A percentile compares a stretch with the other conserved stretches of the same genome.
Conservation (phyloP, 306 rosid species). For the Pterocarpus macrocarpus region DNA sequence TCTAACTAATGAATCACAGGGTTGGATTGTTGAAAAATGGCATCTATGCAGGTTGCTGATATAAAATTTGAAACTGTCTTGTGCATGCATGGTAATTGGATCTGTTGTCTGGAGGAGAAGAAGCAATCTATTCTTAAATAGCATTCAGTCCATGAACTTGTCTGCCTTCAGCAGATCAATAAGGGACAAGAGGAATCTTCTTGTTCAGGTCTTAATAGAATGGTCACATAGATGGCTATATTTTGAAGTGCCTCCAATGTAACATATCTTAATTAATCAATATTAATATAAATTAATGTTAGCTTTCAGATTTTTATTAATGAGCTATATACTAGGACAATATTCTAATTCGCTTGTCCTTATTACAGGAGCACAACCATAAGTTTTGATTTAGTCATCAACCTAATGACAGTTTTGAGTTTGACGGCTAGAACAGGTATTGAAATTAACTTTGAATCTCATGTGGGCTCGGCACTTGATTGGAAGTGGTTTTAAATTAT, state of each 20-base stretch:
- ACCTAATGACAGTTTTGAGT: constrained; percentile 6
- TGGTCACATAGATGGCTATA: not conserved
- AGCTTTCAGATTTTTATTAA: not conserved
- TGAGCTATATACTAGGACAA: not conserved
- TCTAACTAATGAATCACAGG: constrained; percentile 10
- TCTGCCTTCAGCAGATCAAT: constrained; percentile 7
- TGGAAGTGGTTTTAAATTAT: not conserved
- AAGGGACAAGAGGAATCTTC: constrained; percentile 30
- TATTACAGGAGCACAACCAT: not conserved
- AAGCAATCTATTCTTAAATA: constrained; percentile 14
- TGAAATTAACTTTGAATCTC: constrained; percentile 6
- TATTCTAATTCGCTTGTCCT: constrained; percentile 9
- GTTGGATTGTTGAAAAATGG: not conserved
- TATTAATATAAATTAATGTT: constrained; percentile 2
- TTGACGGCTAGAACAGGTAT: constrained; percentile 25
- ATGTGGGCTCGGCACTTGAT: constrained; percentile 15
- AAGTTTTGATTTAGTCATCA: constrained; percentile 30
- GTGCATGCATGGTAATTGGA: constrained; percentile 10
- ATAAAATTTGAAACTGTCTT: constrained; percentile 5
- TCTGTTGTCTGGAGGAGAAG: constrained; percentile 6
- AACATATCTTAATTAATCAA: constrained; percentile 26
- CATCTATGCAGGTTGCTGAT: constrained; percentile 28
- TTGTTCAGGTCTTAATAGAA: constrained; percentile 3
- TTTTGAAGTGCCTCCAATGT: constrained; percentile 15
- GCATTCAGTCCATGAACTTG: constrained; percentile 16